phyloP scores from a whole-genome alignment of 2,329 filamentous ascomycete species.

The Fusarium albidum region DNA sequence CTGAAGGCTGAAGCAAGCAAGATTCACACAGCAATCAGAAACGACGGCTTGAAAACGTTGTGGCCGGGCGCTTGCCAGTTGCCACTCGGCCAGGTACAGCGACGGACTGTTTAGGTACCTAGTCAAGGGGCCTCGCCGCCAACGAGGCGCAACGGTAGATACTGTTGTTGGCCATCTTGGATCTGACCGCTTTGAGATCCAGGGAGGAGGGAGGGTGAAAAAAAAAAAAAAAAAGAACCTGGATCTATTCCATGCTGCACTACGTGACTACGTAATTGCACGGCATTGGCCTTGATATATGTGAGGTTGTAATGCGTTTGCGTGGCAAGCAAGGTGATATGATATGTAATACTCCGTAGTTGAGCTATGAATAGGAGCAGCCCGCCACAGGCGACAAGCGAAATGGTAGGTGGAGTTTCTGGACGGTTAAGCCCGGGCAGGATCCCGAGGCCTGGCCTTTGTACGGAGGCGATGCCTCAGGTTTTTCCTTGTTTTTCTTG shows the following conservation, averaged over 20 bases:
- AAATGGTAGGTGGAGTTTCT: constrained; percentile 11
- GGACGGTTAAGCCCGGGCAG: constrained; percentile 16
- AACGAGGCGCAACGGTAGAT: not conserved
- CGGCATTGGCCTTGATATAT: constrained; percentile 15
- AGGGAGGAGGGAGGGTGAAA: not conserved
- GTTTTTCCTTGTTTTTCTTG: not conserved
- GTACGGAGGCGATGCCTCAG: constrained; percentile 1
- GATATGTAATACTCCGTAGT: no score
- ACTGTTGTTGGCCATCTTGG: no score
- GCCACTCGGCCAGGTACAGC: constrained; percentile 6
- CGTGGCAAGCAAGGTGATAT: constrained; percentile 26
- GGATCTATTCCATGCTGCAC: not conserved
- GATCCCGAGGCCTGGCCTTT: constrained; percentile 8
- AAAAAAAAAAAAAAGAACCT: not conserved
- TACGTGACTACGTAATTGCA: constrained; percentile 13
- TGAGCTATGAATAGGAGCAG: constrained; percentile 32
- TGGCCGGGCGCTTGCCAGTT: constrained; percentile 2
- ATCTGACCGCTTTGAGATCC: not conserved
- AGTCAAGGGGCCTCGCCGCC: not conserved
- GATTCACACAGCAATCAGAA: constrained; percentile 26
- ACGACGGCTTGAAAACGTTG: constrained; percentile 25
- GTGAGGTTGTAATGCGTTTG: constrained; percentile 25
- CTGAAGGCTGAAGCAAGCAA: no score
- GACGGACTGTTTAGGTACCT: not conserved
- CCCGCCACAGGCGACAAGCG: constrained; percentile 2